Evolutionary conservation across 2,329 filamentous ascomycete species (phyloP).

Genomic region (Cladorrhinum sp.): DNA sequence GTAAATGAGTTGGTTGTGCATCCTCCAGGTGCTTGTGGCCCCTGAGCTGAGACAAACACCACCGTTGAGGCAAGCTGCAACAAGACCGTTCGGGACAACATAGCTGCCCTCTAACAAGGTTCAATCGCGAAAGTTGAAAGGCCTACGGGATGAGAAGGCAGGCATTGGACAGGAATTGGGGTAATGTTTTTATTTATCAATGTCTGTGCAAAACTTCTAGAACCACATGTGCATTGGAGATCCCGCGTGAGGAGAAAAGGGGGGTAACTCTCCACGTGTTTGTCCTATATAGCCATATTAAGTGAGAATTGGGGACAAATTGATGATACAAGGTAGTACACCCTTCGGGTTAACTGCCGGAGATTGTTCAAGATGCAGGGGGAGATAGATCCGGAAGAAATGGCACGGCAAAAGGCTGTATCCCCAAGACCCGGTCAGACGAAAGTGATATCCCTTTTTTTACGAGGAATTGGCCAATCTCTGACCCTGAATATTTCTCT

Average conservation of each 20-base stretch:
- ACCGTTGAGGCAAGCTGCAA: conserved; percentile 1
- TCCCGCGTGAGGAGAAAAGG: neutral
- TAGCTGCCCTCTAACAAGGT: neutral
- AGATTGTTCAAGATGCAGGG: neutral
- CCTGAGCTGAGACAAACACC: conserved; percentile 13
- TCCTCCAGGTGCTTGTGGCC: neutral
- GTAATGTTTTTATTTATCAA: neutral
- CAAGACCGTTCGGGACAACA: conserved; percentile 1
- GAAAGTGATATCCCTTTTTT: neutral
- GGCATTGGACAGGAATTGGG: neutral
- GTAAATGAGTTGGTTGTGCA: conserved; percentile 28
- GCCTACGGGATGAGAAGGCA: neutral
- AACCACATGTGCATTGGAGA: neutral
- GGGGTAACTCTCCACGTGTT: neutral
- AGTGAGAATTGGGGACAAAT: conserved; percentile 1
- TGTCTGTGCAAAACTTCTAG: neutral
- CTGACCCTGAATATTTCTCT: neutral
- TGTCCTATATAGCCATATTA: conserved; percentile 7
- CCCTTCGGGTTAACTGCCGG: neutral
- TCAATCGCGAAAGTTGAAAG: neutral
- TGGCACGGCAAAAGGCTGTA: neutral
- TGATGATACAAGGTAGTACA: neutral
- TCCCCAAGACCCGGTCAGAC: conserved; percentile 5
- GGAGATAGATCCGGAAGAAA: conserved; percentile 1
- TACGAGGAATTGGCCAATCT: neutral